Evolutionary conservation across 2,329 filamentous ascomycete genomes (phyloP).

Genomic region (Blastomyces parvus): DNA sequence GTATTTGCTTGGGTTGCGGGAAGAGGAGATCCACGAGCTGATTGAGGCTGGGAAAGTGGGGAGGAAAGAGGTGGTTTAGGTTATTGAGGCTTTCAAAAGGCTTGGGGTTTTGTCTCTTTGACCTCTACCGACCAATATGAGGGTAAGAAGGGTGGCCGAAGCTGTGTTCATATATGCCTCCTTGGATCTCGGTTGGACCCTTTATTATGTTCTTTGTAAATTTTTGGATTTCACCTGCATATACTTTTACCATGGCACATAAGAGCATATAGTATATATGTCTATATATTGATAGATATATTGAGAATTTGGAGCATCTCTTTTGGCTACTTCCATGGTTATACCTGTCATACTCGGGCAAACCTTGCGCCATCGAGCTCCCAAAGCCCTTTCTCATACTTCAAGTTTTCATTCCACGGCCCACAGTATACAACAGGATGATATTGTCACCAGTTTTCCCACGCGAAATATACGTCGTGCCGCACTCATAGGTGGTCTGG

Average conservation of each 20-base stretch:
- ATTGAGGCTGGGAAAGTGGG: background rate
- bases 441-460: background rate
- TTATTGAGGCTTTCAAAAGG: background rate
- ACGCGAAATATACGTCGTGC: background rate
- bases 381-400: background rate
- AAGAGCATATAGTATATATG: background rate
- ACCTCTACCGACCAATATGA: background rate
- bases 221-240: background rate
- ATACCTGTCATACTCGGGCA: background rate
- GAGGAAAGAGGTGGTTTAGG: background rate
- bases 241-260: background rate
- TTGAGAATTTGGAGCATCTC: background rate
- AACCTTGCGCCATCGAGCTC: background rate
- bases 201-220: background rate
- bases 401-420: background rate
- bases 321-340: background rate
- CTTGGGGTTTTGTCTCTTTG: background rate
- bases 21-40: constrained; percentile 42
- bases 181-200: background rate
- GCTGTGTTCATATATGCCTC: background rate
- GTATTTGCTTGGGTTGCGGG: constrained; percentile 47
- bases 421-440: background rate
- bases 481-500: background rate
- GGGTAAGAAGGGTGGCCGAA: background rate
- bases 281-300: background rate